Base-by-base conservation (phyloP, 306 rosid genomes). In the Quercus dentata region DNA sequence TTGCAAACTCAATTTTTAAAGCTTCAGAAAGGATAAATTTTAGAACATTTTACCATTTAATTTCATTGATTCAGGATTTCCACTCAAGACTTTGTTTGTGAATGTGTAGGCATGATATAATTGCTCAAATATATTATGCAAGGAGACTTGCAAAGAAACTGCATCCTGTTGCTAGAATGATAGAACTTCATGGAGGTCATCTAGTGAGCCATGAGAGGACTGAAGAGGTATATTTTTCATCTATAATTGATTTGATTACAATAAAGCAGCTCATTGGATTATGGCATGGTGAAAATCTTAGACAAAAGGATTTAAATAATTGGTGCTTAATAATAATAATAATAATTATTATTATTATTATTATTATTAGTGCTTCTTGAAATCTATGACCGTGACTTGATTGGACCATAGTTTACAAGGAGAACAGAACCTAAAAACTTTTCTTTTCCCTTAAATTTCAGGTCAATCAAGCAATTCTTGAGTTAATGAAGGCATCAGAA, bases 121-220 rank as follows among this genome's bases (percentile, higher is more conserved):
- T 96, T 75, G 99, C 99, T 75, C 98, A 91, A 84, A 82, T 93
- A 73, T 85, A 72, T 77, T 31, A 93, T 75, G 99, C 94, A 41
- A 86, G 86, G 85, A 90, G 88, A 88, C 88, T 96, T 85, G 94
- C 97, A 6, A 86, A 89, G 83, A 96, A 88, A 82, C 83, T 96
- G 72, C 80, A 93, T 46, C 97, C 99, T 61, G 85, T 86, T 79
- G 98, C 98, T 56, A 86, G 97, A 87, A 89, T 96, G 97, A 91
- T 93, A 54, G 97, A 93, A 71, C 98, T 96, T 76, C 97, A 80
- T 33, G 99, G 99, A 79, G 99, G 97, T 74, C 99, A 96, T 87
- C 83, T 96, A 74, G 99, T 96, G 79, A 91, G 99, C 77, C 97
- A 92, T 5, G 99, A 96, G 84, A 92, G 92, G 83, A 79, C 90